Evolutionary conservation across 148 eudicot species (phyloP).

Genomic region (Dianthus caryophyllus): DNA sequence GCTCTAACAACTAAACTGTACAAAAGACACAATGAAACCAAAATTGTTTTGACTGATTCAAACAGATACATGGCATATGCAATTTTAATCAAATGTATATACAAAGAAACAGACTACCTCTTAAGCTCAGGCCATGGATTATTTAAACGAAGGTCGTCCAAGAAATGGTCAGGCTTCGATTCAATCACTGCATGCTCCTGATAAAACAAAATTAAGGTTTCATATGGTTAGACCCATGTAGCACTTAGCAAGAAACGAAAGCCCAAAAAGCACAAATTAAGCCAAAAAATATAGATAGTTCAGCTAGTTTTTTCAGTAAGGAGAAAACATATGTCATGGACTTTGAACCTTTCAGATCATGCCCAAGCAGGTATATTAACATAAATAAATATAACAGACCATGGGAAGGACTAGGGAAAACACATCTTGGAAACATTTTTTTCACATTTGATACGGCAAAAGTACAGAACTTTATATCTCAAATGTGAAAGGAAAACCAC

Average conservation of each 20-base stretch:
- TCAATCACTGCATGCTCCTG: conserved; percentile 96
- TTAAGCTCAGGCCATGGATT: conserved; percentile 90
- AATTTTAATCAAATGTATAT: not conserved
- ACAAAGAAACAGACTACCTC: conserved; percentile 36
- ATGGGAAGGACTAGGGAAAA: not conserved
- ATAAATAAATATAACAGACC: not conserved
- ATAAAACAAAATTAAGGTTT: not conserved
- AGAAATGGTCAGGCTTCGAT: conserved; percentile 95
- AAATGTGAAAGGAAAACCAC: conserved; percentile 1
- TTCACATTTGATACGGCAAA: not conserved
- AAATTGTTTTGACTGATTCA: not conserved
- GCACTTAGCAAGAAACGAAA: not conserved
- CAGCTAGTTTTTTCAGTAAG: not conserved
- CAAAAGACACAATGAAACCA: not conserved
- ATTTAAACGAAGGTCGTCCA: conserved; percentile 92
- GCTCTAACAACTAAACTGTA: too few relatives aligned
- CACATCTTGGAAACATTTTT: too few relatives aligned
- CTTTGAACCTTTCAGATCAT: not conserved
- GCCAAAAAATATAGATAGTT: not conserved
- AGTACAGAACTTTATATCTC: not conserved
- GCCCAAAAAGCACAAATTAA: not conserved
- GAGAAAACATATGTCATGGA: not conserved
- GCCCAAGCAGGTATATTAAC: not conserved
- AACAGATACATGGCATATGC: not conserved
- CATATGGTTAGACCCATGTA: conserved; percentile 4